These are phyloP conservation scores for Rhodosporidiobolus odoratus DNA, from an alignment of 768 basidiomycete genomes.

Conservation along the genomic window DNA sequence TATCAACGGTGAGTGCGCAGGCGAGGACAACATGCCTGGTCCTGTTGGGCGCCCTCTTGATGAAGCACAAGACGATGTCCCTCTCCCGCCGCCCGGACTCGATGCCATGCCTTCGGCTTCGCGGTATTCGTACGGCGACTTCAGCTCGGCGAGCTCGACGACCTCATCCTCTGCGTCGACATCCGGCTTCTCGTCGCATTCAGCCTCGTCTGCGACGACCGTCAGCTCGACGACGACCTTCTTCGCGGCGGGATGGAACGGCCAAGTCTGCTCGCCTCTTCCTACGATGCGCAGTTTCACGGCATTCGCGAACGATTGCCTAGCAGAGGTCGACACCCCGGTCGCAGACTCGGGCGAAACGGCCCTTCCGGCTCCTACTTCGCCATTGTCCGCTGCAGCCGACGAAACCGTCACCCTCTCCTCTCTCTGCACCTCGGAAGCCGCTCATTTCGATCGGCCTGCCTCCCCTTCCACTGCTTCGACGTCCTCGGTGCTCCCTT, in stretches of 20 bases:
- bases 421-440: not conserved
- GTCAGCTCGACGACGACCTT: conserved; percentile 21
- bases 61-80: not conserved
- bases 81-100: not conserved
- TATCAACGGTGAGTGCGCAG: not conserved
- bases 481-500: not conserved
- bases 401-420: conserved; percentile 3
- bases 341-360: not conserved
- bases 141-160: conserved; percentile 16
- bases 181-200: conserved; percentile 25
- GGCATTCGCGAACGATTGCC: not conserved
- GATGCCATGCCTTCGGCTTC: not conserved
- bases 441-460: not conserved
- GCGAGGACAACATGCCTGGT: not conserved
- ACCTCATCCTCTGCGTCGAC: conserved; percentile 21
- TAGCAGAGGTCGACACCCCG: not conserved
- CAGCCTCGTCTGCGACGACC: conserved; percentile 22
- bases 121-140: conserved; percentile 19
- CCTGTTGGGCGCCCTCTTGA: not conserved
- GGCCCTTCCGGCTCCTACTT: not conserved
- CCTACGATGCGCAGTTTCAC: not conserved
- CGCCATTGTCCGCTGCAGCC: not conserved
- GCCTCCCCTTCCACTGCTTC: not conserved
- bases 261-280: not conserved
- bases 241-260: conserved; percentile 12